A percentile compares a stretch with the other conserved stretches of the same genome.
phyloP scores from a whole-genome alignment of 2,329 filamentous ascomycete species.

The Fusarium mexicanum region DNA sequence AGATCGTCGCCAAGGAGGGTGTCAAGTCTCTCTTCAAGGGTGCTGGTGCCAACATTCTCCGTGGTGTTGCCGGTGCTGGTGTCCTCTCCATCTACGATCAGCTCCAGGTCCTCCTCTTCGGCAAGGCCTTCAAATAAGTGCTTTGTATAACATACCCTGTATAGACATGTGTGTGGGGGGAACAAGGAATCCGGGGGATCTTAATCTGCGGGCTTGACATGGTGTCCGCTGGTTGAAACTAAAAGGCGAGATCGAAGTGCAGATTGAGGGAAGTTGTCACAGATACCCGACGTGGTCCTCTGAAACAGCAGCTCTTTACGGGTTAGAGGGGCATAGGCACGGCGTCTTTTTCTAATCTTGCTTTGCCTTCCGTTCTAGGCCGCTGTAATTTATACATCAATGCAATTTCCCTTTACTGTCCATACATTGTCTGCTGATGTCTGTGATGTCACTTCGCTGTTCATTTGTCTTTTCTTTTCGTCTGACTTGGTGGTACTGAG shows the following conservation, averaged over 20 bases:
- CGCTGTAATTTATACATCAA: conserved; percentile 72
- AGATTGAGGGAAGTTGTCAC: conserved; percentile 55
- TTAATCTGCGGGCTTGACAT: conserved; percentile 51
- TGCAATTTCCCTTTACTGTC: conserved; percentile 61
- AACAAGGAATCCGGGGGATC: conserved; percentile 44
- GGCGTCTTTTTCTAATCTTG: conserved; percentile 57
- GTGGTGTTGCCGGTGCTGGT: conserved; percentile 99
- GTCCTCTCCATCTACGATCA: conserved; percentile 99
- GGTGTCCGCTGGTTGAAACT: conserved; percentile 54
- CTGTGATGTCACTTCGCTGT: not conserved
- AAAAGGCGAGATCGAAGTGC: conserved; percentile 58
- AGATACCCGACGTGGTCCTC: conserved; percentile 52
- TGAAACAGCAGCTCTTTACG: conserved; percentile 55
- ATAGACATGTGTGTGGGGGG: conserved; percentile 52
- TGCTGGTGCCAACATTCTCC: conserved; percentile 99
- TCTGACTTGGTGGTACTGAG: not conserved
- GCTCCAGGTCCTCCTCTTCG: conserved; percentile 98
- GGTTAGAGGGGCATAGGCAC: conserved; percentile 61
- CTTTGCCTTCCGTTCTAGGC: conserved; percentile 60
- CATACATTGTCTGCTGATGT: not conserved
- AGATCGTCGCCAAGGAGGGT: conserved; percentile 98
- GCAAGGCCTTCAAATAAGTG: conserved; percentile 94
- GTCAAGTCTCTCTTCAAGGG: conserved; percentile 99
- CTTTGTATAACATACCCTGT: conserved; percentile 49
- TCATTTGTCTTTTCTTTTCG: not conserved